A percentile compares a stretch with the other conserved stretches of the same genome.
These are phyloP conservation scores for Scheffersomyces insectosa DNA, from an alignment of 1,139 yeast genomes.

Conservation along the genomic window DNA sequence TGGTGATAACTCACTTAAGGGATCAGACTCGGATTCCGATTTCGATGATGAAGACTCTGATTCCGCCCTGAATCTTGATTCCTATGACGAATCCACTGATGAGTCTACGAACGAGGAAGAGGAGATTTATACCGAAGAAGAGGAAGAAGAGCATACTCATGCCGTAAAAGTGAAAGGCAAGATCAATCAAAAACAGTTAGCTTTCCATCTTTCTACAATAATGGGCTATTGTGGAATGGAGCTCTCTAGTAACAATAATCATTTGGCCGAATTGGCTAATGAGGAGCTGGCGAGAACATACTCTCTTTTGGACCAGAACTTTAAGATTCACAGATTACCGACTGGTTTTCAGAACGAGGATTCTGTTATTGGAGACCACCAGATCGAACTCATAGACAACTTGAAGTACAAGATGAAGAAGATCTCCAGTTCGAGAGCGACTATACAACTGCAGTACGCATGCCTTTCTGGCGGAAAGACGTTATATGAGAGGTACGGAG, in stretches of 20 bases:
- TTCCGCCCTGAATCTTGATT: slow-evolving; percentile 8
- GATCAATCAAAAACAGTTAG: slow-evolving; percentile 13
- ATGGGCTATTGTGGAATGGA: slow-evolving; percentile 39
- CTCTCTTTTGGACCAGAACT: slow-evolving; percentile 25
- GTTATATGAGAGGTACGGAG: slow-evolving; percentile 66
- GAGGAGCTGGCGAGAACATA: slow-evolving; percentile 36
- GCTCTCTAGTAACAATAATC: slow-evolving; percentile 11
- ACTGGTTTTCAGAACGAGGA: slow-evolving; percentile 22
- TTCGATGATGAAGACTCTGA: slow-evolving; percentile 18
- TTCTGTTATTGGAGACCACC: slow-evolving; percentile 61
- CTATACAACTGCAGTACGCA: slow-evolving; percentile 15
- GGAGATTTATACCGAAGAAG: slow-evolving; percentile 17
- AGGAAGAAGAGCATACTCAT: slow-evolving; percentile 25
- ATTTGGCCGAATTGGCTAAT: slow-evolving; percentile 27
- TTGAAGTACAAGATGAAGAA: slow-evolving; percentile 44
- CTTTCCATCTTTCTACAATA: slow-evolving; percentile 26
- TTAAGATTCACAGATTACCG: slow-evolving; percentile 27
- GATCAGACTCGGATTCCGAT: slow-evolving; percentile 9
- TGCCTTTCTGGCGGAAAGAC: slow-evolving; percentile 26
- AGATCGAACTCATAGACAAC: slow-evolving; percentile 50
- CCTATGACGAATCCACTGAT: slow-evolving; percentile 21
- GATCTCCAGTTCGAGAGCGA: slow-evolving; percentile 6
- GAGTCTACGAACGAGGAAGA: slow-evolving; percentile 28
- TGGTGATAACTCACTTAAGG: slow-evolving; percentile 3
- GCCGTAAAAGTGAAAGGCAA: slow-evolving; percentile 21